Evolutionary conservation across 805 yeast species (phyloP), one percentile per base, ranked within the genome.

Genomic region (Pichia sporocuriosa): DNA sequence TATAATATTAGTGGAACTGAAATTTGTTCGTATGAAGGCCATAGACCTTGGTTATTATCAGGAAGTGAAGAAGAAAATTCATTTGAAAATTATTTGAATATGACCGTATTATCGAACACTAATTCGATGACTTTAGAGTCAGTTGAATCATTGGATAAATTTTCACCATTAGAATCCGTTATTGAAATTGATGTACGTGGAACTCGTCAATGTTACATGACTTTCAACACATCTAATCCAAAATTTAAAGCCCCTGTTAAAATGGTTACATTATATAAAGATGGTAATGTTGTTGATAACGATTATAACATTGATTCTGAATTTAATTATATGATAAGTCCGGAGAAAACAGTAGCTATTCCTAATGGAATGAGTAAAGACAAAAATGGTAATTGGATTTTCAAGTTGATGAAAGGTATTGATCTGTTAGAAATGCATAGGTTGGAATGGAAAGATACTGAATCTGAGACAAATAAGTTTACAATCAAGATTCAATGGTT

Each of bases 401-500:
- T 60, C 62, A 81, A 78, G 58, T 65, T 72, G 44, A 57, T 71
- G 46, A 63, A 66, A 22, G 95, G 95, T 13, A 81, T 86, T 39
- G 77, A 79, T 47, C 70, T 71, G 45, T 53, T 84, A 5, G 76
- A 75, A 39, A 55, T 87, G 43, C 84, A 82, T 59, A 84, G 81
- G 54, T 61, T 81, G 22, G 68, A 72, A 50, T 80, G 86, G 79
- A 65, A 72, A 5, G 67, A 68, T 37, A 52, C 66, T 1, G 39
- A 42, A 3, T 34, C 36, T 2, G 35, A 38, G 4, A 26, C 29
- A 1, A 45, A 45, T 31, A 53, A 52, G 6, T 81, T 75, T 53
- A 84, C 73, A 48, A 45, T 86, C 33, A 84, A 81, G 3, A 51
- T 86, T 37, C 84, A 84, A 54, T 86, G 95, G 95, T 65, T 82